Percentiles rank a stretch among this genome's conserved stretches.
Conservation (phyloP, 805 yeast species). For the Ogataea nakhonphanomensis region DNA sequence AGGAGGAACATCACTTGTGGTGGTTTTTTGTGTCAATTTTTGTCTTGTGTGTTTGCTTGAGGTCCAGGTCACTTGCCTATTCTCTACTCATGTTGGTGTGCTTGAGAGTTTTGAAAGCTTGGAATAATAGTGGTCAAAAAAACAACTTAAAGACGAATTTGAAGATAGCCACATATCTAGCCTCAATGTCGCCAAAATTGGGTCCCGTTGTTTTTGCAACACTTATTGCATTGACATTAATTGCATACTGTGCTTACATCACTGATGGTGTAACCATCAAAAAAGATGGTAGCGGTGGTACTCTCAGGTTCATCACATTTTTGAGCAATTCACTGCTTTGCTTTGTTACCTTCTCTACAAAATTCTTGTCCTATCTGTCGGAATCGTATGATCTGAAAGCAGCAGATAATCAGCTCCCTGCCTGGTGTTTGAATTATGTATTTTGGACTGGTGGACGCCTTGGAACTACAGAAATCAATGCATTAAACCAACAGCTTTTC, state of each 20-base stretch:
- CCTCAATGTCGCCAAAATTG: conserved; percentile 14
- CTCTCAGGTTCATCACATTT: conserved; percentile 35
- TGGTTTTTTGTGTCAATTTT: conserved; percentile 64
- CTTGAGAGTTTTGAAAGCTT: conserved; percentile 64
- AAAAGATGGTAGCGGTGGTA: background rate
- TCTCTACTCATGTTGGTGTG: conserved; percentile 29
- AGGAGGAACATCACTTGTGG: conserved; percentile 97
- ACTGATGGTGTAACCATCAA: background rate
- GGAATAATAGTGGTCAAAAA: conserved; percentile 92
- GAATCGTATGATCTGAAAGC: conserved; percentile 26
- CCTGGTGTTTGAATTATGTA: conserved; percentile 22
- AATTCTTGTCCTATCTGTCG: conserved; percentile 27
- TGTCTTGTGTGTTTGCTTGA: conserved; percentile 13
- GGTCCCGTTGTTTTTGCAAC: conserved; percentile 24
- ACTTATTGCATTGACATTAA: conserved; percentile 19
- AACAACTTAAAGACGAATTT: conserved; percentile 45
- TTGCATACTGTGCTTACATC: conserved; percentile 12
- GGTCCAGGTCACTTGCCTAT: conserved; percentile 18
- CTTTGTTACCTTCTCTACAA: conserved; percentile 24
- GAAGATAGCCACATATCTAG: conserved; percentile 46
- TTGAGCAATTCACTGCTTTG: conserved; percentile 44
- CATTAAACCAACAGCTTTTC: conserved; percentile 23
- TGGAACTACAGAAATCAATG: conserved; percentile 29
- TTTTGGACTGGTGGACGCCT: conserved; percentile 33
- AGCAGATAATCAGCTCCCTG: conserved; percentile 17